Evolutionary conservation across 371 early-diverging fungal species (phyloP), one percentile per base, ranked within the genome.

Genomic region (Quaeritorhiza haematococci): DNA sequence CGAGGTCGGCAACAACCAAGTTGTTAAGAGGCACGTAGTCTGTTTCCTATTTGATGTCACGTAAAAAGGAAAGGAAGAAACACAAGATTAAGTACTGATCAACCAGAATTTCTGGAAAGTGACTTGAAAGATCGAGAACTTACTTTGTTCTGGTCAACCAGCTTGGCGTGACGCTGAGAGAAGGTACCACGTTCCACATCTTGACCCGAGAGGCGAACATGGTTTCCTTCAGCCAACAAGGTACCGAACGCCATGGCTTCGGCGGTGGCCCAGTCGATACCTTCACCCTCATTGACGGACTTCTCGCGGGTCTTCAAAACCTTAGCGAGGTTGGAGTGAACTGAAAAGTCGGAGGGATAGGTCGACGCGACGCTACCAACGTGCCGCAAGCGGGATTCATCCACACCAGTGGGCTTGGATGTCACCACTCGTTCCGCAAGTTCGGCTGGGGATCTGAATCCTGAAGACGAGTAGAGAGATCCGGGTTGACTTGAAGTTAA

Each of bases 151-250:
- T 96, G 96, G 72, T 94, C 92, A 82, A 93, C 91, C 58, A 96
- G 80, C 23, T 96, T 85, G 26, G 93, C 90, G 67, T 97, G 96
- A 61, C 98, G 90, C 63, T 98, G 98, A 47, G 94, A 94, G 80
- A 98, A 98, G 28, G 98, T 98, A 58, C 98, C 96, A 73, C 98
- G 91, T 72, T 94, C 98, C 35, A 93, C 93, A 83, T 98, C 98
- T 59, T 97, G 98, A 43, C 96, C 96, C 54, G 89, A 86, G 19
- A 94, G 71, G 28, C 96, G 89, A 49, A 96, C 90, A 57, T 93
- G 93, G 62, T 86, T 88, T 62, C 90, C 88, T 68, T 96, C 94
- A 23, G 85, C 62, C 58, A 96, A 79, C 44, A 97, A 82, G 3
- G 91, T 77, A 35, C 96, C 98, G 71, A 93, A 93, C 7, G 98